Percentiles rank a stretch among this genome's conserved stretches.
Evolutionary conservation across 2,329 filamentous ascomycete genomes (phyloP).

Genomic region (Colletotrichum lini): DNA sequence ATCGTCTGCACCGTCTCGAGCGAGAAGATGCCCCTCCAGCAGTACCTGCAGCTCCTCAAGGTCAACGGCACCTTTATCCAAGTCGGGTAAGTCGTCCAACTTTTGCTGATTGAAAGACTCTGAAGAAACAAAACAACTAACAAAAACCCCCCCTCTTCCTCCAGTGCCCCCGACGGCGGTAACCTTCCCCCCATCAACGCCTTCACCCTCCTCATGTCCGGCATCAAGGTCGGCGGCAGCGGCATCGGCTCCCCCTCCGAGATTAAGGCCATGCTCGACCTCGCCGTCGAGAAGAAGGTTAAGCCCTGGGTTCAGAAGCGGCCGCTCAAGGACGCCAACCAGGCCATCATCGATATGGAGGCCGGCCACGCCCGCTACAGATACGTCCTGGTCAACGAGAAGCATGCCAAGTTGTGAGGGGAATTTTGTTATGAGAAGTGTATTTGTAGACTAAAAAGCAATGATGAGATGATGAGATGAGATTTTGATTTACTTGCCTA

Average conservation of each 20-base stretch:
- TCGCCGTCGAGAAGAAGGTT: conserved; percentile 67
- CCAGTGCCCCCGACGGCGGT: conserved; percentile 66
- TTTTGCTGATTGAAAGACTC: too few relatives aligned
- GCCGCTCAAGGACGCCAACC: conserved; percentile 66
- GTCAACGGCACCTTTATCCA: conserved; percentile 46
- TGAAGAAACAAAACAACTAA: not conserved
- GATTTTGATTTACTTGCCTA: too few relatives aligned
- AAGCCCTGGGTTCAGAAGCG: conserved; percentile 68
- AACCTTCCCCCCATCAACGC: conserved; percentile 58
- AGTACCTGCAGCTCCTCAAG: conserved; percentile 69
- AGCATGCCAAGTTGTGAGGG: conserved; percentile 39
- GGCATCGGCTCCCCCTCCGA: conserved; percentile 59
- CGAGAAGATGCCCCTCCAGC: conserved; percentile 61
- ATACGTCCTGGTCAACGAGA: conserved; percentile 59
- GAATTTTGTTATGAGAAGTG: not conserved
- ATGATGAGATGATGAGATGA: conserved; percentile 20
- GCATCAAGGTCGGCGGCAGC: conserved; percentile 60
- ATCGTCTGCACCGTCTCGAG: conserved; percentile 71
- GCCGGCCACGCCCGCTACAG: conserved; percentile 62
- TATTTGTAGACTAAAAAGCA: not conserved
- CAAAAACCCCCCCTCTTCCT: too few relatives aligned
- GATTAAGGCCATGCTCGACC: conserved; percentile 69
- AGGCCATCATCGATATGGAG: conserved; percentile 67
- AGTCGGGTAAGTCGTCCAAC: conserved; percentile 42
- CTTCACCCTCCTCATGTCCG: conserved; percentile 70